Percentiles rank a stretch among this genome's conserved stretches.
Conservation (phyloP, 345 rosid species). For the Reutealis trisperma region DNA sequence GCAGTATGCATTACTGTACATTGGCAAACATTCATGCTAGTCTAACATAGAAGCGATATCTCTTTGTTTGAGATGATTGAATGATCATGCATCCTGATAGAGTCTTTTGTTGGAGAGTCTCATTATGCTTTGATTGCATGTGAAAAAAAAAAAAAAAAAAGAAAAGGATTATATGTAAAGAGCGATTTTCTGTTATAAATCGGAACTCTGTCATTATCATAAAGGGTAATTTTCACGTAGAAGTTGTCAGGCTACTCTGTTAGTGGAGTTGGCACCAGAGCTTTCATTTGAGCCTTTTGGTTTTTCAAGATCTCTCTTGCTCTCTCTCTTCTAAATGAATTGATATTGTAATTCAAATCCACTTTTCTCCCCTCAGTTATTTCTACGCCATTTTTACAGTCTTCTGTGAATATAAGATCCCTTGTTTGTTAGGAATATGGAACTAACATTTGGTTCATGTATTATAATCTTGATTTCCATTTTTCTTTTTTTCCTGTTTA, state of each 20-base stretch:
- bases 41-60: neutral
- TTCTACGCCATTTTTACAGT: too few relatives aligned
- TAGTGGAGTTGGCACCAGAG: neutral
- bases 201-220: neutral
- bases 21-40: neutral
- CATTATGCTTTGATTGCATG: neutral
- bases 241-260: neutral
- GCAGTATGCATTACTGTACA: neutral
- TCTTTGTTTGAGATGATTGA: neutral
- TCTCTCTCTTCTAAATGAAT: too few relatives aligned
- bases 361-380: too few relatives aligned
- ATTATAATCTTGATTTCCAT: neutral
- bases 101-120: neutral
- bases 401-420: neutral
- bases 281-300: neutral
- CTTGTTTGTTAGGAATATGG: neutral
- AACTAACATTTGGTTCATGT: neutral
- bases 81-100: neutral
- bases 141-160: too few relatives aligned
- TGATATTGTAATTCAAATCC: too few relatives aligned
- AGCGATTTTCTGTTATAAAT: neutral
- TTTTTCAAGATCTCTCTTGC: too few relatives aligned
- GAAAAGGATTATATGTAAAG: neutral
- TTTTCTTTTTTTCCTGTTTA: neutral
- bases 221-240: neutral